A percentile compares a stretch with the other conserved stretches of the same genome.
phyloP scores from a whole-genome alignment of 2,329 filamentous ascomycete genomes.

The Fusarium piperis region DNA sequence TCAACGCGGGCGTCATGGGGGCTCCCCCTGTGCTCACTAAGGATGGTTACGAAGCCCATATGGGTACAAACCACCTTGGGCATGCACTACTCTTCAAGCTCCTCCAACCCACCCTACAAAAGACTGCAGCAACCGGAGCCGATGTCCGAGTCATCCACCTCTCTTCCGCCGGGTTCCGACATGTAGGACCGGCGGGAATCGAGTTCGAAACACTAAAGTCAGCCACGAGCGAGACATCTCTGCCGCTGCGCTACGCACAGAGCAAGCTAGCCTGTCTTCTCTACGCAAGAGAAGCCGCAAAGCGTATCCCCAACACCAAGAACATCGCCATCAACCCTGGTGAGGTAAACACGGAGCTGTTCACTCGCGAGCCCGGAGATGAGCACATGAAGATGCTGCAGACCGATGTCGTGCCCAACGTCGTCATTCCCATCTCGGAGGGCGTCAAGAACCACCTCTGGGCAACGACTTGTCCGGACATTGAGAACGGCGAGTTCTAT shows the following conservation, averaged over 20 bases:
- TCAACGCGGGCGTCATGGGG: not conserved
- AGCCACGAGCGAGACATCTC: not conserved
- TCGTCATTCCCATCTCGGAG: not conserved
- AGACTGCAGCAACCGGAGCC: not conserved
- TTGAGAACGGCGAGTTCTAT: not conserved
- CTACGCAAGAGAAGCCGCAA: not conserved
- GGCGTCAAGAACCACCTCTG: not conserved
- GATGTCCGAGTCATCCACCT: not conserved
- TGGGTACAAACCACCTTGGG: not conserved
- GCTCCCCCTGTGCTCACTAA: not conserved
- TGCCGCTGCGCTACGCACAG: not conserved
- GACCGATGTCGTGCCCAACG: not conserved
- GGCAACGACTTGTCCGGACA: not conserved
- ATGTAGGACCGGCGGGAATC: not conserved
- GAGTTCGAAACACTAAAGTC: not conserved
- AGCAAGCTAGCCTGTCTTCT: not conserved
- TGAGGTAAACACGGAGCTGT: not conserved
- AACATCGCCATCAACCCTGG: not conserved
- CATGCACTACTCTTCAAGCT: not conserved
- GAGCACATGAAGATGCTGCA: not conserved
- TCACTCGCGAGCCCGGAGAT: not conserved
- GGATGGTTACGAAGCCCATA: not conserved
- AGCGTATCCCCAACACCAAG: not conserved
- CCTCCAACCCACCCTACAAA: not conserved
- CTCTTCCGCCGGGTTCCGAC: not conserved